Evolutionary conservation across 176 grass and related monocot genomes (phyloP).

Genomic region (Triticum monococcum): DNA sequence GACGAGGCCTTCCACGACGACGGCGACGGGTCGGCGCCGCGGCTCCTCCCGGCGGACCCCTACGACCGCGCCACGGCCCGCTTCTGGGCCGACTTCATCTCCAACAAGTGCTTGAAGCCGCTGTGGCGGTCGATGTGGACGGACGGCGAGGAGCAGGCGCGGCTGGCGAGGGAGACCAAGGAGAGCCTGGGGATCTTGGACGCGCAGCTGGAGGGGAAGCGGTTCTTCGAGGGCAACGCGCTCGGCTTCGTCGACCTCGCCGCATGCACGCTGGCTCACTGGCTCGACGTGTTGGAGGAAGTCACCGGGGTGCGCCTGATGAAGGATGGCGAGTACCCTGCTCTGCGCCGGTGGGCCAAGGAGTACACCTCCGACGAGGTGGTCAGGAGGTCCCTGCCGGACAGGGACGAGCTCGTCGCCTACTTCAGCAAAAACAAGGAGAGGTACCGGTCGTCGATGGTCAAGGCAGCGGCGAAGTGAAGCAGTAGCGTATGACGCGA

Average conservation of each 20-base stretch:
- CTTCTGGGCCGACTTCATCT: not conserved
- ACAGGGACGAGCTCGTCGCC: not conserved
- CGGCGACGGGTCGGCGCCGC: not conserved
- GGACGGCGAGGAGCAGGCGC: not conserved
- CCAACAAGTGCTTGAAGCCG: not conserved
- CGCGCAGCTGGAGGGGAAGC: not conserved
- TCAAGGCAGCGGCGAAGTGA: not conserved
- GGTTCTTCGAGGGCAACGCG: not conserved
- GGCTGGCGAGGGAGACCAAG: not conserved
- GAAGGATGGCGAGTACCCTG: not conserved
- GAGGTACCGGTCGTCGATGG: not conserved
- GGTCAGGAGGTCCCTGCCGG: not conserved
- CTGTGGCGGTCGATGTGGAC: not conserved
- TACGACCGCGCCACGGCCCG: not conserved
- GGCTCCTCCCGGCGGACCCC: not conserved
- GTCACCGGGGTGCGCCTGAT: not conserved
- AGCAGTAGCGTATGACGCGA: not conserved
- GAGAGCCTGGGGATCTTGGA: not conserved
- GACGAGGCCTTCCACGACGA: slow-evolving; percentile 25
- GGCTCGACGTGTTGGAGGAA: not conserved
- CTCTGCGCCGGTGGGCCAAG: not conserved
- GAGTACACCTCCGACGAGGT: not conserved
- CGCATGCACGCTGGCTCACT: not conserved
- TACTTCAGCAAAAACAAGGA: not conserved
- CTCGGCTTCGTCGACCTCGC: not conserved